phyloP scores from a whole-genome alignment of 345 rosid species.

The Eucalyptus tenuipes region DNA sequence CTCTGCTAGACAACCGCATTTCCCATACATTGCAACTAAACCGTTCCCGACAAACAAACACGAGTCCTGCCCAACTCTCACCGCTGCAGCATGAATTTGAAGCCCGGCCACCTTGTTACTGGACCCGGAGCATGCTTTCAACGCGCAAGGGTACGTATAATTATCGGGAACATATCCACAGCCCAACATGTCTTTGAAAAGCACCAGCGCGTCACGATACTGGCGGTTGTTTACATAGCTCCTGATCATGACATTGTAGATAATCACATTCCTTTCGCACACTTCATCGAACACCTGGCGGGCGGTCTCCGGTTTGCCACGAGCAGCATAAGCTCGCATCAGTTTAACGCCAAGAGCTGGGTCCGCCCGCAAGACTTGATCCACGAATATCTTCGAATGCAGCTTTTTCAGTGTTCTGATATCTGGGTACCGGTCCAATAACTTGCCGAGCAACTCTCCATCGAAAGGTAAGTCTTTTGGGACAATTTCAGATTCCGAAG shows the following conservation, averaged over 20 bases:
- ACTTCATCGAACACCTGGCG: neutral
- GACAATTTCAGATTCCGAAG: neutral
- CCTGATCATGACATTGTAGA: constrained; percentile 3
- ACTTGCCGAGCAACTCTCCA: neutral
- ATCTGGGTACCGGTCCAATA: neutral
- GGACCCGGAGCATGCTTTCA: neutral
- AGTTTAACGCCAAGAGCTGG: neutral
- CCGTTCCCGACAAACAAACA: constrained; percentile 31
- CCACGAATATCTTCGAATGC: neutral
- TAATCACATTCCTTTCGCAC: neutral
- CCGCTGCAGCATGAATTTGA: neutral
- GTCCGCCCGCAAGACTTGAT: neutral
- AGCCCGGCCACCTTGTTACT: neutral
- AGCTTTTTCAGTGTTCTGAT: neutral
- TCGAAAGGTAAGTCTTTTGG: neutral
- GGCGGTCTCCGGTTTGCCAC: neutral
- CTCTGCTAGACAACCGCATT: constrained; percentile 20
- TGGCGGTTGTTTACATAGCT: neutral
- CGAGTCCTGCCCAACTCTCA: constrained; percentile 5
- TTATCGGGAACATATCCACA: neutral
- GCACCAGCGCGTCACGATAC: neutral
- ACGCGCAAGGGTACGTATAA: constrained; percentile 2
- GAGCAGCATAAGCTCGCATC: constrained; percentile 1
- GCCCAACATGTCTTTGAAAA: neutral
- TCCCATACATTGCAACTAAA: constrained; percentile 32